These are phyloP conservation scores for Schizopora paradoxa DNA, from an alignment of 1,284 basidiomycete genomes.

Conservation along the genomic window DNA sequence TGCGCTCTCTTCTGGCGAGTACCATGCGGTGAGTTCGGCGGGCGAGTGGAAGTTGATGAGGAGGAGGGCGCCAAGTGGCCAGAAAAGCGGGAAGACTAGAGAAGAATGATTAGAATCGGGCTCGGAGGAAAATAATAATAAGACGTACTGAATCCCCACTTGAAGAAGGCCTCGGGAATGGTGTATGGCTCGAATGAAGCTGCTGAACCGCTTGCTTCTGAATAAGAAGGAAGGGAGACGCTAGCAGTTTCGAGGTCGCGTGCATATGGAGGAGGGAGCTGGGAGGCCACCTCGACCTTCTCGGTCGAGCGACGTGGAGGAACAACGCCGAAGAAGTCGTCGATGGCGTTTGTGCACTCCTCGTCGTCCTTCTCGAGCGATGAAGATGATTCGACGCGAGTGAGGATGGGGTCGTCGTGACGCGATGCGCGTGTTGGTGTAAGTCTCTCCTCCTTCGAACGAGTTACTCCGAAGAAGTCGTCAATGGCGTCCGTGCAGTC, in stretches of 20 bases:
- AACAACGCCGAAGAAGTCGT: not conserved
- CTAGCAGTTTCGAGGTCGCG: not conserved
- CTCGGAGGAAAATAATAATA: not conserved
- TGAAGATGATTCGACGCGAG: no score
- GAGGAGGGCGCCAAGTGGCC: conserved; percentile 1
- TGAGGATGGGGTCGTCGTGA: not conserved
- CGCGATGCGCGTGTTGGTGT: not conserved
- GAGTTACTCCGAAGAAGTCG: conserved; percentile 1
- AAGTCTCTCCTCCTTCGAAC: not conserved
- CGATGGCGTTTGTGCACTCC: no score
- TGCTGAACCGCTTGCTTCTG: not conserved
- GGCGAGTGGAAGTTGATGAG: conserved; percentile 5
- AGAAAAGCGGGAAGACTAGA: conserved; percentile 1
- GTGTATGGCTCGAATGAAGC: not conserved
- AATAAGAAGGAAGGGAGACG: not conserved
- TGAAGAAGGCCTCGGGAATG: not conserved
- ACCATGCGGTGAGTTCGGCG: not conserved
- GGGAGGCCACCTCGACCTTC: not conserved
- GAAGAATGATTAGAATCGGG: not conserved
- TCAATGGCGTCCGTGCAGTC: not conserved
- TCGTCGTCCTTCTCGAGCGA: no score
- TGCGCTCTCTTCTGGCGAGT: not conserved
- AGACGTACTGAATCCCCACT: conserved; percentile 4
- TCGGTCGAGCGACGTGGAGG: not conserved
- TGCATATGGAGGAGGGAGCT: not conserved